Percentiles rank a stretch among this genome's conserved stretches.
Evolutionary conservation across 202 grass and related monocot species (phyloP).

Genomic region (Saccharum hybrid): DNA sequence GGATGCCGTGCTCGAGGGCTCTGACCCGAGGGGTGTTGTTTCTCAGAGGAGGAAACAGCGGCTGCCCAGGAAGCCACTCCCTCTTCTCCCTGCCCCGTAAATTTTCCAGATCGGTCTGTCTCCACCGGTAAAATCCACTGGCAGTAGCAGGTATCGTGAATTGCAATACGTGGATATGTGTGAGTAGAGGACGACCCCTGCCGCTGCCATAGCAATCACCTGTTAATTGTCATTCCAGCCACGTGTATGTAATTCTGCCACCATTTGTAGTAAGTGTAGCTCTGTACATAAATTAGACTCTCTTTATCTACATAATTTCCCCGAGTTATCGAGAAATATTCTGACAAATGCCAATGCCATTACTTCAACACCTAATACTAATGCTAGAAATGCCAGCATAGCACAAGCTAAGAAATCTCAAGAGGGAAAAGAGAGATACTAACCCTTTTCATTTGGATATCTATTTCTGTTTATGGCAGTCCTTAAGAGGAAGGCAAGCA

Average conservation of each 20-base stretch:
- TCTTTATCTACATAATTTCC: neutral
- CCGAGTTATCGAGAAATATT: neutral
- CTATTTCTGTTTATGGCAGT: too few species aligned
- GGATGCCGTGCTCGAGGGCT: constrained; percentile 62
- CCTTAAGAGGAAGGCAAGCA: too few species aligned
- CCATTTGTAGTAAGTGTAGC: constrained; percentile 16
- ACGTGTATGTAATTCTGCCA: constrained; percentile 36
- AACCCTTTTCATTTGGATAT: neutral
- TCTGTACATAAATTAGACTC: constrained; percentile 43
- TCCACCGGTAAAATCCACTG: constrained; percentile 3
- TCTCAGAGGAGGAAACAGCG: constrained; percentile 53
- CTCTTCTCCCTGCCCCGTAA: constrained; percentile 45
- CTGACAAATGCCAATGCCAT: neutral
- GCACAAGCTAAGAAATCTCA: neutral
- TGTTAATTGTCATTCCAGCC: constrained; percentile 31
- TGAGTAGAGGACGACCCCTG: neutral
- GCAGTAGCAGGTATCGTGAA: constrained; percentile 35
- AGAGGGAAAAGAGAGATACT: neutral
- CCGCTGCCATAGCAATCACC: constrained; percentile 23
- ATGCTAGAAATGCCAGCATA: neutral
- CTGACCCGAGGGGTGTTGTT: constrained; percentile 50
- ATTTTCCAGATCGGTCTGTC: neutral
- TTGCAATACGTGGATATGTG: constrained; percentile 29
- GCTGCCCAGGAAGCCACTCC: constrained; percentile 55
- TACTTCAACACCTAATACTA: neutral